Evolutionary conservation across 176 grass and related monocot genomes (phyloP).

Genomic region (Carex cristatella): DNA sequence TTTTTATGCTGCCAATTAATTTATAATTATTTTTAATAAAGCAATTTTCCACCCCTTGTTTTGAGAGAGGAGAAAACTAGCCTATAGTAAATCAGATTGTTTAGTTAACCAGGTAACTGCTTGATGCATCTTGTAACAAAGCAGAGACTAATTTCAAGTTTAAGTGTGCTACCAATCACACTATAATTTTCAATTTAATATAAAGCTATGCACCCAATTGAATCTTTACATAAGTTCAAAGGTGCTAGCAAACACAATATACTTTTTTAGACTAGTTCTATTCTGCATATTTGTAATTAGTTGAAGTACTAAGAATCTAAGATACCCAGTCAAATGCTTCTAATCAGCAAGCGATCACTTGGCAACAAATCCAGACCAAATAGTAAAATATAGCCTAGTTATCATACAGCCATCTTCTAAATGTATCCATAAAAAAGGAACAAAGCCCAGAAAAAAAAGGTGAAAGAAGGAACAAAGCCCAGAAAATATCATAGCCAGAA

Average conservation of each 20-base stretch:
- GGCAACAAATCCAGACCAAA: not conserved
- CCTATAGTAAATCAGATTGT: not conserved
- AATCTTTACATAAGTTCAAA: not conserved
- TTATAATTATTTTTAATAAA: conserved; percentile 13
- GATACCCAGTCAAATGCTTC: not conserved
- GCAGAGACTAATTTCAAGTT: not conserved
- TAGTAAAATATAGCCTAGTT: no score
- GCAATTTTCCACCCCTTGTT: not conserved
- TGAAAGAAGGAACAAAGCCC: not conserved
- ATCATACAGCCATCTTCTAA: no score
- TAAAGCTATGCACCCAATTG: not conserved
- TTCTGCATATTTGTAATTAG: not conserved
- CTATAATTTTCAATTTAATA: no score
- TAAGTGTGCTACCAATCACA: no score
- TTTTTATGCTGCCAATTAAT: conserved; percentile 12
- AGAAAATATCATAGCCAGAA: not conserved
- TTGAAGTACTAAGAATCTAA: not conserved
- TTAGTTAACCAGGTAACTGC: not conserved
- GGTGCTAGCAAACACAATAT: not conserved
- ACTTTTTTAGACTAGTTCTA: not conserved
- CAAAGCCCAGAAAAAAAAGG: not conserved
- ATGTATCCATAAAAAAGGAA: no score
- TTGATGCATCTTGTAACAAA: not conserved
- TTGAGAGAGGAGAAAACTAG: not conserved
- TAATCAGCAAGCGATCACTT: not conserved